Evolutionary conservation across 805 yeast genomes (phyloP).

Genomic region (Saccharomycopsis fermentans): DNA sequence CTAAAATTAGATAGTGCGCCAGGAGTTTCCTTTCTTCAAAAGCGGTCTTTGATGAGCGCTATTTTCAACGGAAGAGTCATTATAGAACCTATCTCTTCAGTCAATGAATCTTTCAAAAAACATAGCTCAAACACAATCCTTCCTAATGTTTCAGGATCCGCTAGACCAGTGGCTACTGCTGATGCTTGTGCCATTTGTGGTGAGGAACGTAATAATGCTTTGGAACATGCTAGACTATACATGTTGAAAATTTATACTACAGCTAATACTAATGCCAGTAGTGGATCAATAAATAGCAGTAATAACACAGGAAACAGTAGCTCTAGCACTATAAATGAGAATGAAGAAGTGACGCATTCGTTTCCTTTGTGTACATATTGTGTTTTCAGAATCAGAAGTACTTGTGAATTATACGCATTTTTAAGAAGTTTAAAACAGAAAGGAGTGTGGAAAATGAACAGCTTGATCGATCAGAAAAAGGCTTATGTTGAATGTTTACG

Average conservation of each 20-base stretch:
- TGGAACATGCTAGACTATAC: constrained; percentile 73
- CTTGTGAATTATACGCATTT: constrained; percentile 75
- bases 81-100: constrained; percentile 79
- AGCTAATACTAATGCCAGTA: neutral
- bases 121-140: constrained; percentile 16
- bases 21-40: constrained; percentile 51
- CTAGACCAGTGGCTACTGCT: constrained; percentile 36
- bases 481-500: constrained; percentile 53
- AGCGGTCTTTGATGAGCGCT: constrained; percentile 50
- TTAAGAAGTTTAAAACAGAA: constrained; percentile 49
- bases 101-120: constrained; percentile 48
- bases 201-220: constrained; percentile 56
- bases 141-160: constrained; percentile 17
- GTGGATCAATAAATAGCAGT: neutral
- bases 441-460: constrained; percentile 48
- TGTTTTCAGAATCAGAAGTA: constrained; percentile 64
- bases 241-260: constrained; percentile 41
- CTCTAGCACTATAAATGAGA: constrained; percentile 2
- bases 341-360: constrained; percentile 28
- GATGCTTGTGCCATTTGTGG: constrained; percentile 62
- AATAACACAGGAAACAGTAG: neutral
- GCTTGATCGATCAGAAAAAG: constrained; percentile 32
- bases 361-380: constrained; percentile 80
- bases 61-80: constrained; percentile 72
- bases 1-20: constrained; percentile 54